phyloP scores from a whole-genome alignment of 1,139 yeast genomes.

The Magnusiomyces tetraspermus region DNA sequence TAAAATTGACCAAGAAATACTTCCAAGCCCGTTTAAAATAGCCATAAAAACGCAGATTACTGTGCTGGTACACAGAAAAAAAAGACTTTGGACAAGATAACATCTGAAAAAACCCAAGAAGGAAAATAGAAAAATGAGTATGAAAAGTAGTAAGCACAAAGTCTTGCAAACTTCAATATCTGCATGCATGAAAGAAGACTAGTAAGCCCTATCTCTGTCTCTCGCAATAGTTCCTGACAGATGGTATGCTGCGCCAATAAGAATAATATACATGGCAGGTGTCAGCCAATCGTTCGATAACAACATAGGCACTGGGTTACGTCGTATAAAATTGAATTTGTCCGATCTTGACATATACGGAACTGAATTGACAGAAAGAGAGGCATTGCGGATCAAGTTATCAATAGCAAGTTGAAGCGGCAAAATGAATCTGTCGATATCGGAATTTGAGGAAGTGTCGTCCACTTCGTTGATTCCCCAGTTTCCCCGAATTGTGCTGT shows the following conservation, averaged over 20 bases:
- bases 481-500: constrained; percentile 32
- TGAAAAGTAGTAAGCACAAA: constrained; percentile 25
- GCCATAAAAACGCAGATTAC: constrained; percentile 30
- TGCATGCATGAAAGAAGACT: constrained; percentile 31
- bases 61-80: constrained; percentile 24
- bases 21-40: constrained; percentile 28
- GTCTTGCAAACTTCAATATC: constrained; percentile 22
- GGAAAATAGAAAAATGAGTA: constrained; percentile 27
- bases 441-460: constrained; percentile 23
- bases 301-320: constrained; percentile 25
- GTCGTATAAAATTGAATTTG: constrained; percentile 20
- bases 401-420: constrained; percentile 35
- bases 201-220: constrained; percentile 32
- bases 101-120: constrained; percentile 30
- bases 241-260: constrained; percentile 34
- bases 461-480: constrained; percentile 26
- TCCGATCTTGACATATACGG: constrained; percentile 28
- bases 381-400: constrained; percentile 26
- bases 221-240: constrained; percentile 30
- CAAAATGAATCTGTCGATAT: constrained; percentile 26
- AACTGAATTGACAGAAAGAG: constrained; percentile 25
- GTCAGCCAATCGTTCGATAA: constrained; percentile 28
- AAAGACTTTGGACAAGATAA: constrained; percentile 21
- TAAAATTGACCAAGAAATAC: constrained; percentile 29
- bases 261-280: constrained; percentile 30